Base-by-base conservation (phyloP, 495 filamentous ascomycete genomes). In the Trichoderma asperelloides region DNA sequence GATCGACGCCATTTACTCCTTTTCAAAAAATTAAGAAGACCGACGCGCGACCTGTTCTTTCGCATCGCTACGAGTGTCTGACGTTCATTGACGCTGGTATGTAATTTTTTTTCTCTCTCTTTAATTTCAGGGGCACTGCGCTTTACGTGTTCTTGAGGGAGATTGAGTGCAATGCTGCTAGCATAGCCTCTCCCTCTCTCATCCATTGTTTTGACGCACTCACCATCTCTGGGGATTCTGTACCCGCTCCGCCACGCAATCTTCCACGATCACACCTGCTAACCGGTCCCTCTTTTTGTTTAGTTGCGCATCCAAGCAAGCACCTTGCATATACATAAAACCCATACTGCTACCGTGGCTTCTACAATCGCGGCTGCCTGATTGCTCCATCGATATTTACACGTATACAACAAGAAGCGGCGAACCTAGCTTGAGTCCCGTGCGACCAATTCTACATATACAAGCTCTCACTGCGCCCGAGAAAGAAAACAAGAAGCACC, bases 401-500 rank as follows among this genome's bases (percentile, higher is more conserved):
- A 25, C n/a, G 21, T 21, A 57, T 12, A 57, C 49, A 57, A 57
- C 28, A 63, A 41, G n/a, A 28, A 57, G 57, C 18, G 30, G 62
- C 21, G 39, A 23, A 6, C 51, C 33, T 37, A 37, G 33, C 33
- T 37, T 37, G 33, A 2, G 33, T 37, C 33, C 5, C 5, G 33
- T 37, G 33, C 33, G 33, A 37, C 33, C 33, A 37, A 37, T 37
- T 37, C 33, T 37, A 37, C 9, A 7, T 37, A 37, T 37, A 37
- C 33, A 7, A 37, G 5, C 33, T 8, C 6, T 37, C 5, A 37
- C 33, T 37, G 9, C 33, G 33, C 33, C 9, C 5, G 33, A 37
- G 33, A 37, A 37, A 33, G 55, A 28, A 41, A 21, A 9, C 40
- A 57, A 51, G 66, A 28, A 63, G 28, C 70, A 40, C 62, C 68